A percentile compares a stretch with the other conserved stretches of the same genome.
Evolutionary conservation across 805 yeast genomes (phyloP).

Genomic region (Metschnikowia baotianmanensis): DNA sequence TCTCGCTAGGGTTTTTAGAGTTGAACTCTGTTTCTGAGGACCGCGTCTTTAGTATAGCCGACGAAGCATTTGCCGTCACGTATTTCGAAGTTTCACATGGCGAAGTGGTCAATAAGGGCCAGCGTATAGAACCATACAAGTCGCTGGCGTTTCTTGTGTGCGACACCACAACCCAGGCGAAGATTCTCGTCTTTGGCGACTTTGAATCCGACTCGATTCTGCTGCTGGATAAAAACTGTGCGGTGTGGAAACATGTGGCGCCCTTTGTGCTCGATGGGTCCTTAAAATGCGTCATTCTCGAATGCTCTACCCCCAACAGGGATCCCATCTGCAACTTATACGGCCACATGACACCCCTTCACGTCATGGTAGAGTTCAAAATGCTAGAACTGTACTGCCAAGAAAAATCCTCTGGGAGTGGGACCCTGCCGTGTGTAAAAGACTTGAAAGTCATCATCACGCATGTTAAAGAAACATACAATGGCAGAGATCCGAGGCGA

Average conservation of each 20-base stretch:
- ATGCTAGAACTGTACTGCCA: constrained; percentile 18
- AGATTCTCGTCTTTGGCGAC: constrained; percentile 75
- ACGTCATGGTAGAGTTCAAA: constrained; percentile 56
- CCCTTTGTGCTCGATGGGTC: constrained; percentile 37
- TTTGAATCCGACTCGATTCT: constrained; percentile 66
- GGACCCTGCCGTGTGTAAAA: constrained; percentile 26
- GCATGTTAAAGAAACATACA: constrained; percentile 34
- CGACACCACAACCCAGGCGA: constrained; percentile 29
- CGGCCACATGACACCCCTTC: constrained; percentile 78
- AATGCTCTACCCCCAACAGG: constrained; percentile 60
- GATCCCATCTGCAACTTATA: constrained; percentile 49
- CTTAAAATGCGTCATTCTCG: constrained; percentile 63
- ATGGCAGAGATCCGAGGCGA: constrained; percentile 53
- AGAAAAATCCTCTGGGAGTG: background rate
- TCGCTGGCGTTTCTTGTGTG: constrained; percentile 62
- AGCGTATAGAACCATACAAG: constrained; percentile 27
- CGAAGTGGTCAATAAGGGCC: constrained; percentile 12
- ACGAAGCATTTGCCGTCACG: constrained; percentile 22
- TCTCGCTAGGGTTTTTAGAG: constrained; percentile 27
- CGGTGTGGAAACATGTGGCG: constrained; percentile 59
- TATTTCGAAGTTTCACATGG: constrained; percentile 39
- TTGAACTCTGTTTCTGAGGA: constrained; percentile 19
- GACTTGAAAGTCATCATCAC: constrained; percentile 47
- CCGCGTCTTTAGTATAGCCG: constrained; percentile 15
- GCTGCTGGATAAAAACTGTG: constrained; percentile 29